Conservation (phyloP, 2,329 filamentous ascomycete species). For the Onygenales sp. region DNA sequence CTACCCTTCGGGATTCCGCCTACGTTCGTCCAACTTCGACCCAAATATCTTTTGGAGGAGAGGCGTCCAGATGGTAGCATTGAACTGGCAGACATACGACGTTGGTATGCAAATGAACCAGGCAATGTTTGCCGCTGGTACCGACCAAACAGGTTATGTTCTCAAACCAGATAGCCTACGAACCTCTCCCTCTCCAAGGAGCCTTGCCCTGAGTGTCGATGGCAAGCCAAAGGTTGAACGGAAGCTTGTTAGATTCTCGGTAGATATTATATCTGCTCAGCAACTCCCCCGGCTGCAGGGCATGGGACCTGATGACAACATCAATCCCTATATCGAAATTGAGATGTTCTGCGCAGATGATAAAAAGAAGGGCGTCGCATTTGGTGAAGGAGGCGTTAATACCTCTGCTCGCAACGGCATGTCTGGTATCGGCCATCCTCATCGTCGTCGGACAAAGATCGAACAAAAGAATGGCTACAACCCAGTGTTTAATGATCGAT, state of each 20-base stretch:
- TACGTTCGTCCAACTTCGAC: constrained; percentile 89
- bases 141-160: constrained; percentile 82
- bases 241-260: constrained; percentile 72
- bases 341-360: constrained; percentile 93
- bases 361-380: constrained; percentile 65
- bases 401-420: constrained; percentile 54
- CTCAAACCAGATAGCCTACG: constrained; percentile 84
- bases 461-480: constrained; percentile 88
- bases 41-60: constrained; percentile 88
- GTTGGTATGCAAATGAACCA: constrained; percentile 92
- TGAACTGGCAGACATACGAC: constrained; percentile 98
- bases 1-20: constrained; percentile 73
- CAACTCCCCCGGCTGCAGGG: constrained; percentile 77
- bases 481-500: constrained; percentile 71
- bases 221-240: constrained; percentile 56
- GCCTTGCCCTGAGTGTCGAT: constrained; percentile 17
- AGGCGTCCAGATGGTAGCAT: constrained; percentile 92
- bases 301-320: constrained; percentile 60
- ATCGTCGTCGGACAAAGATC: constrained; percentile 70
- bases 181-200: constrained; percentile 14
- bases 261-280: constrained; percentile 88
- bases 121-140: constrained; percentile 90
- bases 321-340: constrained; percentile 91
- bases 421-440: constrained; percentile 60
- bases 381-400: constrained; percentile 56